Percentiles rank a stretch among this genome's conserved stretches.
Conservation (phyloP, 108 stramenopile species). For the Cyclotella cryptica region DNA sequence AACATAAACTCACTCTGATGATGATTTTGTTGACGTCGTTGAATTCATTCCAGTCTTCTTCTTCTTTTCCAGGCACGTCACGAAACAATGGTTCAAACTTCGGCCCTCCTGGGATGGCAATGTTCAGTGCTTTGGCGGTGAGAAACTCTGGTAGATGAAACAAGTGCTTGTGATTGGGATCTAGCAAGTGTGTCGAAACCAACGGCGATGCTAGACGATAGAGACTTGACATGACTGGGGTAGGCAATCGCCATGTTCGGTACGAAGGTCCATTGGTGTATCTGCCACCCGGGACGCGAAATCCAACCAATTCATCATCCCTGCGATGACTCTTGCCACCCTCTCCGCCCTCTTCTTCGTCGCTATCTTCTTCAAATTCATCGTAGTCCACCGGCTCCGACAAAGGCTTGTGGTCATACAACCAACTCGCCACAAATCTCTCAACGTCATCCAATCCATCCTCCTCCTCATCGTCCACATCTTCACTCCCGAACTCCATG, state of each 20-base stretch:
- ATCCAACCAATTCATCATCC: conserved; percentile 48
- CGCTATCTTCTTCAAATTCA: conserved; percentile 55
- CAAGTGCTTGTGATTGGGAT: conserved; percentile 92
- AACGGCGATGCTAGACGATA: conserved; percentile 95
- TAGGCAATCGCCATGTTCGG: conserved; percentile 92
- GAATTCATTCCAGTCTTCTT: conserved; percentile 99
- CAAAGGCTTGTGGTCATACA: conserved; percentile 79
- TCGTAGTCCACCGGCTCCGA: conserved; percentile 69
- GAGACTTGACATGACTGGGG: conserved; percentile 93
- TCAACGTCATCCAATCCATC: conserved; percentile 68
- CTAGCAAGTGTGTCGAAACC: conserved; percentile 83
- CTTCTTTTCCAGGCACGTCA: conserved; percentile 92
- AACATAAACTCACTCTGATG: conserved; percentile 48
- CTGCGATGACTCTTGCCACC: conserved; percentile 16
- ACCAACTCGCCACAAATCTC: conserved; percentile 72
- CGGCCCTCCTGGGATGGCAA: conserved; percentile 99
- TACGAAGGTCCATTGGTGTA: conserved; percentile 96
- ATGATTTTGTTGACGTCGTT: conserved; percentile 99
- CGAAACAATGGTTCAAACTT: conserved; percentile 99
- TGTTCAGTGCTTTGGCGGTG: conserved; percentile 98
- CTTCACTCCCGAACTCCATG: conserved; percentile 82
- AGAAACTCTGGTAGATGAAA: conserved; percentile 96
- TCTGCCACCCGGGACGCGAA: conserved; percentile 59
- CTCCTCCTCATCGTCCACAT: conserved; percentile 71
- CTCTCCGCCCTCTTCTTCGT: conserved; percentile 81